phyloP scores from a whole-genome alignment of 1,284 basidiomycete species.

The Ganoderma leucocontextum region DNA sequence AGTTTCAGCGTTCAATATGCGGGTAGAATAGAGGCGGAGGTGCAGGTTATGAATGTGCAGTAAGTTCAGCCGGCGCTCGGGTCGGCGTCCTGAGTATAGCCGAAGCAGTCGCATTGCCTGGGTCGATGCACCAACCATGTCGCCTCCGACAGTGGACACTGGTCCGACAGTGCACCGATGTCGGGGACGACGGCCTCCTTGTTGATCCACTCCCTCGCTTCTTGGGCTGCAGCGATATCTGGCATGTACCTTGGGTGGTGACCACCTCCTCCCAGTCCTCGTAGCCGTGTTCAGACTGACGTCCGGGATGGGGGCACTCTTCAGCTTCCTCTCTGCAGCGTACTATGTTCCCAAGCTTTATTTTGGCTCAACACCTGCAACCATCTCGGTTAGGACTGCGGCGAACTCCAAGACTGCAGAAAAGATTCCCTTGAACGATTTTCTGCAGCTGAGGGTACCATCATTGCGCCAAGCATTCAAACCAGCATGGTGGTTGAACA shows the following conservation, averaged over 20 bases:
- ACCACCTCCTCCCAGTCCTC: too few relatives aligned
- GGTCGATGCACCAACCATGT: constrained; percentile 9
- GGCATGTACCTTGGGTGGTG: too few relatives aligned
- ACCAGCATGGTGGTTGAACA: constrained; percentile 77
- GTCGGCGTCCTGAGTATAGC: neutral
- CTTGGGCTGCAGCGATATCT: too few relatives aligned
- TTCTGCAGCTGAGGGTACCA: constrained; percentile 66
- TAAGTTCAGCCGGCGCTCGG: constrained; percentile 13
- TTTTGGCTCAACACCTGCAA: constrained; percentile 49
- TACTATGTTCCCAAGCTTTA: constrained; percentile 43
- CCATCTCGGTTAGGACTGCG: constrained; percentile 47
- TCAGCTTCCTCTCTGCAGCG: constrained; percentile 37
- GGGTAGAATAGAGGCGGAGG: neutral
- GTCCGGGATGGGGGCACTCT: constrained; percentile 42
- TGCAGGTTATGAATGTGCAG: too few relatives aligned
- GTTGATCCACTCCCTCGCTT: too few relatives aligned
- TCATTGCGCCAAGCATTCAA: constrained; percentile 62
- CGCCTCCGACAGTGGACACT: too few relatives aligned
- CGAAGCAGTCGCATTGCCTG: constrained; percentile 5
- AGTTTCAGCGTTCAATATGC: neutral
- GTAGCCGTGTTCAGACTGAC: neutral
- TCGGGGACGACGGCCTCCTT: constrained; percentile 12
- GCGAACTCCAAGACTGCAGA: constrained; percentile 44
- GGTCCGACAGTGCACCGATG: constrained; percentile 7
- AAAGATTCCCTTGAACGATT: constrained; percentile 54